Percentiles rank a stretch among this genome's conserved stretches.
phyloP scores from a whole-genome alignment of 139 green algal genomes.

The Chlorella sp. region DNA sequence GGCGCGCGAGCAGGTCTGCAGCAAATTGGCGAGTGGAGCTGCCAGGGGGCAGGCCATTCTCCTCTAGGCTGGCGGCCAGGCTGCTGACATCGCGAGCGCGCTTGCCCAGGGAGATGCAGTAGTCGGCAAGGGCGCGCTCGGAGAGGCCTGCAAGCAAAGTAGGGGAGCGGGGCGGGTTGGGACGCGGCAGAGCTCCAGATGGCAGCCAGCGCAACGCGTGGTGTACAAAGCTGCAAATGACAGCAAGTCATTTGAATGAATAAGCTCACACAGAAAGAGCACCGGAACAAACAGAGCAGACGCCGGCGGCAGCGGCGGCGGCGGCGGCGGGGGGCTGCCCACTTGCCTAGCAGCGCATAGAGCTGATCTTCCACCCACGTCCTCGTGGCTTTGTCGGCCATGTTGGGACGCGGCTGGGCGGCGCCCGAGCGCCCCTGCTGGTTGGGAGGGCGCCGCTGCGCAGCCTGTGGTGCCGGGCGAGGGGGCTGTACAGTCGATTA shows the following conservation, averaged over 20 bases:
- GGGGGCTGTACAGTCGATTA: no score
- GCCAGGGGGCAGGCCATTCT: conserved; percentile 61
- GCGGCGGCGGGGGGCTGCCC: conserved; percentile 47
- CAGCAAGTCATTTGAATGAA: no score
- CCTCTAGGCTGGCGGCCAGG: conserved; percentile 34
- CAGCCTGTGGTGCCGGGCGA: no score
- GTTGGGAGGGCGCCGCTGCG: neutral
- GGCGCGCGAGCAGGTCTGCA: conserved; percentile 55
- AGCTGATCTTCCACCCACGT: conserved; percentile 82
- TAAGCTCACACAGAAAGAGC: no score
- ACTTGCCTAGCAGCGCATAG: conserved; percentile 70
- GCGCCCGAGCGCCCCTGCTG: no score
- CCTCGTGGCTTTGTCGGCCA: conserved; percentile 36
- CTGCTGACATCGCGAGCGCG: conserved; percentile 43
- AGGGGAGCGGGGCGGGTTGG: neutral
- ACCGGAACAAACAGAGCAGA: no score
- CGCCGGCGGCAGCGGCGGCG: neutral
- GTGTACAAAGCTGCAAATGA: neutral
- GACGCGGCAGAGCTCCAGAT: no score
- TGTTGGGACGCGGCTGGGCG: no score
- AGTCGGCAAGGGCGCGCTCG: conserved; percentile 55
- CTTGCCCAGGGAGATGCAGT: conserved; percentile 55
- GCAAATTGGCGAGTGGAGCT: conserved; percentile 64
- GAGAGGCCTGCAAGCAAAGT: conserved; percentile 40
- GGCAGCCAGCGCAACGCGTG: no score